A percentile compares a stretch with the other conserved stretches of the same genome.
These are phyloP conservation scores for Rhododendron simsii DNA, from an alignment of 148 eudicot genomes.

Conservation along the genomic window DNA sequence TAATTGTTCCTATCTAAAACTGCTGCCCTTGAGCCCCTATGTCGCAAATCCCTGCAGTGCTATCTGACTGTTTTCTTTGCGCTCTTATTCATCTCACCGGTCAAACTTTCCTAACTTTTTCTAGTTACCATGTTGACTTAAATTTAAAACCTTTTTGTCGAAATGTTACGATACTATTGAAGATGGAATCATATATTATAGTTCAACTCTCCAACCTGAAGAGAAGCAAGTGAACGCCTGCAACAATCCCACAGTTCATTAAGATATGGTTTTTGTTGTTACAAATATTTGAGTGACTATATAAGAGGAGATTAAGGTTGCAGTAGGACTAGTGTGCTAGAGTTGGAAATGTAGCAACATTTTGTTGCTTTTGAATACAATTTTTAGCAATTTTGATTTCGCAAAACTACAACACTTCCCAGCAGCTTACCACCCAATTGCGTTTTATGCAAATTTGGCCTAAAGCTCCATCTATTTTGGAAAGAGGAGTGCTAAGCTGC, in stretches of 20 bases:
- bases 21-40: not conserved
- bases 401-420: not conserved
- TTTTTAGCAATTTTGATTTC: not conserved
- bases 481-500: not conserved
- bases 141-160: not conserved
- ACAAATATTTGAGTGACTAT: not conserved
- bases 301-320: not conserved
- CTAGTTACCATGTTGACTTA: not conserved
- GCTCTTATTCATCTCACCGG: not conserved
- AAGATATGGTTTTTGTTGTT: not conserved
- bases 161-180: not conserved
- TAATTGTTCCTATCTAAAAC: slow-evolving; percentile 8
- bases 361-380: not conserved
- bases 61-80: not conserved
- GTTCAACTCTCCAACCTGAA: not conserved
- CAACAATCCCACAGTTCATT: not conserved
- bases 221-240: not conserved
- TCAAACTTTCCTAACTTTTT: not conserved
- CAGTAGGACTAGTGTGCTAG: not conserved
- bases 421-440: not conserved
- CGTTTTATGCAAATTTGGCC: not conserved
- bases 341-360: not conserved
- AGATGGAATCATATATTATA: not conserved
- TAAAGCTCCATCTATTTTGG: not conserved
- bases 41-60: not conserved